Percentiles rank a stretch among this genome's conserved stretches.
Evolutionary conservation across 495 filamentous ascomycete species (phyloP).

Genomic region (Xylaria intraflava): DNA sequence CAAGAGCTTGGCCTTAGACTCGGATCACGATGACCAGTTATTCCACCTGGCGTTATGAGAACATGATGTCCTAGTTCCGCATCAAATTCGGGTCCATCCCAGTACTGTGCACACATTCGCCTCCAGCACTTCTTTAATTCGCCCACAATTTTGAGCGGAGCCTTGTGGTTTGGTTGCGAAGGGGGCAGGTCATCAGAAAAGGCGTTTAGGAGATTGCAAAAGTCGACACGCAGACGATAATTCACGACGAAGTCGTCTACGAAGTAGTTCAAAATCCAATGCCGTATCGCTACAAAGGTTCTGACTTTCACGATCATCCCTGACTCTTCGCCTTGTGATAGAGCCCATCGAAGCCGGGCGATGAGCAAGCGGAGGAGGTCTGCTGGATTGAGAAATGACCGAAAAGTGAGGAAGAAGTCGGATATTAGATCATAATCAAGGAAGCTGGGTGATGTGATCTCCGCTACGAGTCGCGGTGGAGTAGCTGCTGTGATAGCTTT

Average conservation of each 20-base stretch:
- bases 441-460: slow-evolving; percentile 93
- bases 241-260: slow-evolving; percentile 90
- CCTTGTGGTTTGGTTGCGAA: slow-evolving; percentile 48
- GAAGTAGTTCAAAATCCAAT: slow-evolving; percentile 99
- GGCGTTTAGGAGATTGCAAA: slow-evolving; percentile 75
- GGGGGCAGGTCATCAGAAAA: slow-evolving; percentile 53
- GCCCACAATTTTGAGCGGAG: slow-evolving; percentile 82
- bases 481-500: slow-evolving; percentile 83
- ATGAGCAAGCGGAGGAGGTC: slow-evolving; percentile 78
- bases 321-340: slow-evolving; percentile 70
- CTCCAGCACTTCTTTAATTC: slow-evolving; percentile 98
- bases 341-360: slow-evolving; percentile 80
- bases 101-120: slow-evolving; percentile 79
- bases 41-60: slow-evolving; percentile 69
- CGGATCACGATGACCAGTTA: slow-evolving; percentile 51
- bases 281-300: slow-evolving; percentile 90
- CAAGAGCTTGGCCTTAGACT: slow-evolving; percentile 42
- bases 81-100: slow-evolving; percentile 64
- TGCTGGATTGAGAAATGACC: slow-evolving; percentile 67
- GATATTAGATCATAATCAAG: slow-evolving; percentile 96
- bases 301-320: slow-evolving; percentile 89
- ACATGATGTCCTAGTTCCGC: slow-evolving; percentile 53
- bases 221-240: slow-evolving; percentile 66
- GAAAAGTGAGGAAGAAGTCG: slow-evolving; percentile 96
- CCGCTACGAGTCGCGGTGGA: slow-evolving; percentile 86